Conservation (phyloP, 108 stramenopile species). For the Cylindrotheca closterium region DNA sequence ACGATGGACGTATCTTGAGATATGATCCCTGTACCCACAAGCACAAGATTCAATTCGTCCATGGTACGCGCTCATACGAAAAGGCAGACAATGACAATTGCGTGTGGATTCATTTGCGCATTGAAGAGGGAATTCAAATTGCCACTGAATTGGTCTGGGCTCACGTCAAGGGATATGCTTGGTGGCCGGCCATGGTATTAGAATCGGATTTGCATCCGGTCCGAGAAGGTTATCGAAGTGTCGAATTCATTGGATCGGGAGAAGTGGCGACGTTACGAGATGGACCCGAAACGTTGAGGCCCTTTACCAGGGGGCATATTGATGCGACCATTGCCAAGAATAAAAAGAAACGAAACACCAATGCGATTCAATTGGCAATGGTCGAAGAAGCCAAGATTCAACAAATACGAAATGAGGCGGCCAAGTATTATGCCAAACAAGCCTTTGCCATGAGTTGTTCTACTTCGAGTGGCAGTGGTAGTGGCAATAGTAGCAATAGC, state of each 20-base stretch:
- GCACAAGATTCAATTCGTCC: conserved; percentile 51
- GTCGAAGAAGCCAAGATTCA: conserved; percentile 44
- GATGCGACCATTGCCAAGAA: conserved; percentile 60
- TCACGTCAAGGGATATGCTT: conserved; percentile 72
- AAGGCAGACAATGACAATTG: conserved; percentile 34
- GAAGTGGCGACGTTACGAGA: conserved; percentile 56
- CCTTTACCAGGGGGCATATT: conserved; percentile 44
- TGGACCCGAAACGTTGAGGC: conserved; percentile 46
- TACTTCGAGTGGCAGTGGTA: conserved; percentile 25
- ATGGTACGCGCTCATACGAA: conserved; percentile 19
- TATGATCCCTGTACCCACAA: conserved; percentile 67
- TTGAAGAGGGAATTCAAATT: conserved; percentile 49
- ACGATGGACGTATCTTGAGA: conserved; percentile 52
- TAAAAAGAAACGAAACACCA: conserved; percentile 66
- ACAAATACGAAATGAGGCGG: conserved; percentile 49
- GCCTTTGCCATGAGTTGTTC: conserved; percentile 37
- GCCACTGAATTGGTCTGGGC: conserved; percentile 64
- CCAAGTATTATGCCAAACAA: conserved; percentile 45
- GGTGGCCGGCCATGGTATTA: conserved; percentile 77
- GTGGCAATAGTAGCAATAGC: conserved; percentile 10
- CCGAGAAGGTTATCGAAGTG: conserved; percentile 44
- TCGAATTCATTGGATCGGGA: conserved; percentile 58
- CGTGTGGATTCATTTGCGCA: conserved; percentile 45
- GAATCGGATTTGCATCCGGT: conserved; percentile 44
- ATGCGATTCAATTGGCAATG: conserved; percentile 37